Base-by-base conservation (phyloP, 2,329 filamentous ascomycete genomes). In the Macrophomina tecta region DNA sequence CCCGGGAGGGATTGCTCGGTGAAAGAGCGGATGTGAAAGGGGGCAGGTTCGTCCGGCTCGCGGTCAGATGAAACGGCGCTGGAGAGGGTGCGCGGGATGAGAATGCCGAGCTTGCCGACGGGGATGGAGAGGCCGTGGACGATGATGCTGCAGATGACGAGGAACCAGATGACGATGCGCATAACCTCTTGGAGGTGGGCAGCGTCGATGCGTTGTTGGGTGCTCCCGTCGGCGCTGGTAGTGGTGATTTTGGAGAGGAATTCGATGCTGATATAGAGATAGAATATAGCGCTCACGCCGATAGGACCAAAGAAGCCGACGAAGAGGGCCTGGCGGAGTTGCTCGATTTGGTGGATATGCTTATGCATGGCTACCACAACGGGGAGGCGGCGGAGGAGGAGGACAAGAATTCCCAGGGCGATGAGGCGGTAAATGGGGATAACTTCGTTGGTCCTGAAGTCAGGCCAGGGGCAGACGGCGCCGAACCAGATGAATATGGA, bases 261-360 rank as follows among this genome's bases (percentile, higher is more conserved):
- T 30, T 97, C 91, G 1, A 91, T 78, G 48, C 87, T 90, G 69
- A 97, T 83, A 73, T 93, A 96, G 5, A 97, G 84, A 75, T 97
- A 97, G 76, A 97, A 97, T 23, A 97, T 86, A 1, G 93, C 94
- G 16, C 91, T 92, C 1, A 97, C 93, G 2, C 94, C 93, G 66
- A 97, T 94, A 0, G 94, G 94, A 0, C 94, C 94, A 70, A 97
- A 97, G 81, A 97, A 97, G 0, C 94, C 94, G 7, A 95, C 91
- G 73, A 97, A 97, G 0, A 91, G 80, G 1, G 93, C 93, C 71
- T 97, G 93, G 4, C 87, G 85, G 36, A 86, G 78, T 48, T 90
- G 84, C 67, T 93, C 87, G 49, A 97, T 93, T 75, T 97, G 92
- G 36, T 87, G 91, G 52, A 97, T 94, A 68, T 86, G 85, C 71